Base-by-base conservation (phyloP, 2,329 filamentous ascomycete genomes). In the Akanthomyces dipterigenus region DNA sequence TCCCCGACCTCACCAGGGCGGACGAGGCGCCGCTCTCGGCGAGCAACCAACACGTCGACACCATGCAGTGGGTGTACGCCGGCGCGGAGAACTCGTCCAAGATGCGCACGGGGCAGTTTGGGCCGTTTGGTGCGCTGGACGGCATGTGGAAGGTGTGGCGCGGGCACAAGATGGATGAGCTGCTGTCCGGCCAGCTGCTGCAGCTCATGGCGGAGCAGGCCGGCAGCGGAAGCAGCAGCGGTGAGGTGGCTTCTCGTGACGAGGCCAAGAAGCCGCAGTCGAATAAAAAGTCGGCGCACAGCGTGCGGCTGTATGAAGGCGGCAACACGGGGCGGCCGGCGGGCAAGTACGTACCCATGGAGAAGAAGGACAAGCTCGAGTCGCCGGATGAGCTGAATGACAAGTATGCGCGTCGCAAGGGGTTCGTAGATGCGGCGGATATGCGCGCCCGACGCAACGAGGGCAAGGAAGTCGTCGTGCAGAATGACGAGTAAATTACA, bases 141-240 rank as follows among this genome's bases (percentile, higher is more conserved):
- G 83, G 87, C 62, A 72, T 96, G 53, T 99, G 95, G 95, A 80
- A 82, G 63, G 77, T 86, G 24, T 99, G 95, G 93, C 84, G 90
- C 63, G 84, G 87, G 70, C 81, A 84, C 59, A 96, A 96, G 79
- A 90, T 98, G 66, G 92, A 98, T 69, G 95, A 98, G 79, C 78
- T 96, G 57, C 79, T 99, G 61, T 86, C 91, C 0, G 87, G 84
- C 63, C 84, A 86, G 66, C 76, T 99, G 55, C 78, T 98, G 63
- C 84, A 90, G 68, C 75, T 88, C 49, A 76, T 85, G 8, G 75
- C 80, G 28, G 68, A 64, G 1, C 78, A 80, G 65, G 45, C 14
- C 50, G 55, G 14, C 26, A 76, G 80, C 51, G 76, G 74, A 61
- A 77, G 75, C 63, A 31, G 81, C 83, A 70, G 77, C 80, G n/a